Percentiles rank a stretch among this genome's conserved stretches.
Evolutionary conservation across 2,329 filamentous ascomycete species (phyloP).

Genomic region (Diaporthe nobilis): DNA sequence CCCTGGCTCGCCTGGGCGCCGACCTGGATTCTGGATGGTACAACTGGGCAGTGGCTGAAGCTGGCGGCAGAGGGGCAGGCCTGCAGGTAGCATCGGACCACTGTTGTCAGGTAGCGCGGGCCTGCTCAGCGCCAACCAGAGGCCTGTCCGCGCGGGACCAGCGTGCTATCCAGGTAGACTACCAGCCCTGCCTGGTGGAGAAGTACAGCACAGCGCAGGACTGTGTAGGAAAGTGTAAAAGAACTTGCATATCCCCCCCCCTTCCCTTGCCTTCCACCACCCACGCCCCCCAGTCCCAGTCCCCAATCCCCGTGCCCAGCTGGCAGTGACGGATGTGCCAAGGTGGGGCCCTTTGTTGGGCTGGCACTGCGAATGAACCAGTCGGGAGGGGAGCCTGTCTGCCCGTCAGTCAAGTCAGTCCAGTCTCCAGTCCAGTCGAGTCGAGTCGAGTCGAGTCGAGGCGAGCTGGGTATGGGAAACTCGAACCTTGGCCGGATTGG

Average conservation of each 20-base stretch:
- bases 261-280: background rate
- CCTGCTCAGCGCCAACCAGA: slow-evolving; percentile 27
- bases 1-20: background rate
- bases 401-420: slow-evolving; percentile 18
- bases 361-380: slow-evolving; percentile 20
- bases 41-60: slow-evolving; percentile 24
- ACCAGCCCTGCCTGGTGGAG: slow-evolving; percentile 22
- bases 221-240: slow-evolving; percentile 23
- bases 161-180: background rate
- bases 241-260: slow-evolving; percentile 16
- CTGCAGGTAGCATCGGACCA: slow-evolving; percentile 30
- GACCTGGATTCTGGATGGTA: slow-evolving; percentile 14
- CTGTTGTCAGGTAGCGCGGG: slow-evolving; percentile 28
- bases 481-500: slow-evolving; percentile 18
- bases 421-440: slow-evolving; percentile 2
- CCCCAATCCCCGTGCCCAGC: slow-evolving; percentile 17
- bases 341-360: slow-evolving; percentile 29
- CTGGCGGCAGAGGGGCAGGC: slow-evolving; percentile 15
- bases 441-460: slow-evolving; percentile 11
- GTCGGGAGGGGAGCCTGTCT: slow-evolving; percentile 26
- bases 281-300: background rate
- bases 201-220: slow-evolving; percentile 21
- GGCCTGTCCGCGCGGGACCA: slow-evolving; percentile 20
- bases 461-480: background rate
- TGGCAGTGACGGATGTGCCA: slow-evolving; percentile 28